phyloP scores from a whole-genome alignment of 225 moss, liverwort and hornwort species.

The Straminergon stramineum region DNA sequence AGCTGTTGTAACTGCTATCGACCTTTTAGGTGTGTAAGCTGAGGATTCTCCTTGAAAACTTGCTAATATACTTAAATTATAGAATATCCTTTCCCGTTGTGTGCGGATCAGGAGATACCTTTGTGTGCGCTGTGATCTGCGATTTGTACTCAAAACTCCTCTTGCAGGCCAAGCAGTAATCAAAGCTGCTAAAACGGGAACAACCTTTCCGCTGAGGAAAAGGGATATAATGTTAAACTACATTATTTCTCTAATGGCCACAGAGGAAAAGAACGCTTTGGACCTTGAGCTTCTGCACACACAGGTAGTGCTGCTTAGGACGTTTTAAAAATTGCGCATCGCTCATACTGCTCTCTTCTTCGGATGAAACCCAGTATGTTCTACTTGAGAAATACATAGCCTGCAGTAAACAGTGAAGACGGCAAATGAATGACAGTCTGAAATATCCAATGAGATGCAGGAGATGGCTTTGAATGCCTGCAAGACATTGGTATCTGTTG shows the following conservation, averaged over 20 bases:
- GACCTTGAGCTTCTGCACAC: slow-evolving; percentile 66
- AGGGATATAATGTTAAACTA: slow-evolving; percentile 78
- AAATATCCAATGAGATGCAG: slow-evolving; percentile 24
- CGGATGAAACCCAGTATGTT: background rate
- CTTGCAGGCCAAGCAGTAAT: slow-evolving; percentile 80
- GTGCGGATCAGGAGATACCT: background rate
- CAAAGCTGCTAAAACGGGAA: slow-evolving; percentile 59
- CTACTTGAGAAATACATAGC: background rate
- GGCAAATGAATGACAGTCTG: background rate
- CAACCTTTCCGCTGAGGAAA: slow-evolving; percentile 64
- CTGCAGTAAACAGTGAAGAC: background rate
- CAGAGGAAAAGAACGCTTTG: slow-evolving; percentile 10
- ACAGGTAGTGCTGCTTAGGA: slow-evolving; percentile 37
- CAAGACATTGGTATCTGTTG: slow-evolving; percentile 76
- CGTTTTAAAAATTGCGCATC: background rate
- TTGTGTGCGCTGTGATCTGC: background rate
- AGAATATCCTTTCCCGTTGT: background rate
- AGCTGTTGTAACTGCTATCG: slow-evolving; percentile 81
- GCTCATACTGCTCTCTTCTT: background rate
- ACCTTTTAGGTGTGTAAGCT: slow-evolving; percentile 52
- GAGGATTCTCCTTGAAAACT: background rate
- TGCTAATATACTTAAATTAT: background rate
- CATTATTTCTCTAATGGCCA: slow-evolving; percentile 59
- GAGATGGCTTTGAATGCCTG: slow-evolving; percentile 79
- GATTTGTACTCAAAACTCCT: background rate